A percentile compares a stretch with the other conserved stretches of the same genome.
These are phyloP conservation scores for Sanguinoderma infundibulare DNA, from an alignment of 1,284 basidiomycete genomes.

Conservation along the genomic window DNA sequence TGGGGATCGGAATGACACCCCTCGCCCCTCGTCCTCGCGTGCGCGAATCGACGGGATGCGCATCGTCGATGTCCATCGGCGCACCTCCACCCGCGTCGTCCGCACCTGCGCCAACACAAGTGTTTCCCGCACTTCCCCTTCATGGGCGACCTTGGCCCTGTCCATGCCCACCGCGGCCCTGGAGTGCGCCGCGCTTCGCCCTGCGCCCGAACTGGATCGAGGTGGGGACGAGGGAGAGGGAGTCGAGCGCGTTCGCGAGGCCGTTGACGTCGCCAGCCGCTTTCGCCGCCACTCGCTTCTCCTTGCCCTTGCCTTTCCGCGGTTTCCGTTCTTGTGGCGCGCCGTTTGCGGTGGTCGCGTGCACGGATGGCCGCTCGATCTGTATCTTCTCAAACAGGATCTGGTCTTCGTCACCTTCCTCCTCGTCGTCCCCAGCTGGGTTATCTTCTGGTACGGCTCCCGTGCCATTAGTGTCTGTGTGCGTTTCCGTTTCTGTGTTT, in stretches of 20 bases:
- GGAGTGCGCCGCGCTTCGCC: slow-evolving; percentile 30
- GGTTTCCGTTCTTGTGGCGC: not conserved
- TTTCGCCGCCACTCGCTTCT: not conserved
- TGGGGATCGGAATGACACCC: not conserved
- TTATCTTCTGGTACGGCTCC: not conserved
- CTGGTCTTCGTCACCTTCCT: slow-evolving; percentile 16
- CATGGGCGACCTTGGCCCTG: slow-evolving; percentile 11
- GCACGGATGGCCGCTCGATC: slow-evolving; percentile 4
- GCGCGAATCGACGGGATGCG: no score
- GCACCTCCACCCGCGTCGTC: not conserved
- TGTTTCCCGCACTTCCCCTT: not conserved
- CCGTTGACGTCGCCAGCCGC: slow-evolving; percentile 41
- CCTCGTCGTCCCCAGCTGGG: slow-evolving; percentile 1
- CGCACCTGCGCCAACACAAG: no score
- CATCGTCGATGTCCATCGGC: not conserved
- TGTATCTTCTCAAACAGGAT: slow-evolving; percentile 20
- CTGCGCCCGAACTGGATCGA: slow-evolving; percentile 76
- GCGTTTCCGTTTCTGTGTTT: no score
- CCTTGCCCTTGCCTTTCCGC: slow-evolving; percentile 1
- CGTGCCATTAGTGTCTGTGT: not conserved
- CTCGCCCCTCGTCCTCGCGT: not conserved
- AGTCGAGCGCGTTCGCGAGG: slow-evolving; percentile 53
- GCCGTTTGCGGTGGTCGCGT: not conserved
- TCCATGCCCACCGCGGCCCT: slow-evolving; percentile 9
- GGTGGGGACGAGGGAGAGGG: slow-evolving; percentile 70